Conservation (phyloP, 2,329 filamentous ascomycete species). For the Claviceps spartinae region DNA sequence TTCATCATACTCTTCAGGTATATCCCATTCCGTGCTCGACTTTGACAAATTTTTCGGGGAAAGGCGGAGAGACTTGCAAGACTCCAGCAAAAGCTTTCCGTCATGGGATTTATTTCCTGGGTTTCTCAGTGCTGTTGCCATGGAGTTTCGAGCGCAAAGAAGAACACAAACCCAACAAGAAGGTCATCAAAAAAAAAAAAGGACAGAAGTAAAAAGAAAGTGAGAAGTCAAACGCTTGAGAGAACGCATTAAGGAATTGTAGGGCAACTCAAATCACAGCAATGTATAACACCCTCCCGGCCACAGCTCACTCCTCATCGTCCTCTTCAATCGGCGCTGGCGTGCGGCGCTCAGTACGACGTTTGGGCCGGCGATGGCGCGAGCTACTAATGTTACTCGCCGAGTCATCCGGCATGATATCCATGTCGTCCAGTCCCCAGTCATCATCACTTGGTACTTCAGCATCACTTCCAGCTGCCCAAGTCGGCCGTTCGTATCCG, state of each 20-base stretch:
- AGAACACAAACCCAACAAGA: neutral
- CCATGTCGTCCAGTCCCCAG: constrained; percentile 42
- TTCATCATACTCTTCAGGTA: neutral
- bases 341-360: constrained; percentile 54
- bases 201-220: neutral
- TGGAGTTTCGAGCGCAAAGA: neutral
- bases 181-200: neutral
- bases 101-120: neutral
- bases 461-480: constrained; percentile 27
- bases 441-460: constrained; percentile 43
- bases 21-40: neutral
- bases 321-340: constrained; percentile 65
- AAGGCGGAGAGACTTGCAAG: no score
- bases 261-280: neutral
- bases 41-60: no score
- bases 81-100: neutral
- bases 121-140: neutral
- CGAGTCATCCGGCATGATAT: constrained; percentile 63
- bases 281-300: neutral
- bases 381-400: constrained; percentile 70
- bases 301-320: constrained; percentile 38
- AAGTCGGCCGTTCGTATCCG: constrained; percentile 29
- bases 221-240: neutral
- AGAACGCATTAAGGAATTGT: neutral
- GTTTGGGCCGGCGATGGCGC: constrained; percentile 51